Conservation (phyloP, 345 rosid genomes). For the Syzygium oleosum region DNA sequence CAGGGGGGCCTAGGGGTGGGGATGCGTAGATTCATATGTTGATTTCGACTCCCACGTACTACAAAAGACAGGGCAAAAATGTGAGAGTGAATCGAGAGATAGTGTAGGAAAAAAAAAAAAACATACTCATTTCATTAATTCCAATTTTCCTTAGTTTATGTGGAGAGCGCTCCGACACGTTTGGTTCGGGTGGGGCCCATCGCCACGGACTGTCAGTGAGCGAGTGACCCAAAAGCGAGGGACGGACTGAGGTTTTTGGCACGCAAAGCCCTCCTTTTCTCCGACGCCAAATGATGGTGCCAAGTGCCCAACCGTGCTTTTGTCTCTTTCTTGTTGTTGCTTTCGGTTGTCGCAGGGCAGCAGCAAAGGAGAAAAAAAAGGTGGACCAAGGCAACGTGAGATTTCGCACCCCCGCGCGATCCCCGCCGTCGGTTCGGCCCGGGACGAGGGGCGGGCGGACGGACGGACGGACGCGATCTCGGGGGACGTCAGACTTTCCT, state of each 20-base stretch:
- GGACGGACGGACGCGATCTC: not conserved
- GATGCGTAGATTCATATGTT: too few species aligned
- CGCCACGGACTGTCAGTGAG: not conserved
- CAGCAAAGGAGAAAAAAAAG: not conserved
- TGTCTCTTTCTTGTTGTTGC: not conserved
- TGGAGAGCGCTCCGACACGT: not conserved
- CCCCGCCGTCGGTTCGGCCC: not conserved
- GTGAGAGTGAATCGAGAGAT: too few species aligned
- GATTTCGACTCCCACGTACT: too few species aligned
- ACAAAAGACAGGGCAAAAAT: too few species aligned
- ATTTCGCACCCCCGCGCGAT: not conserved
- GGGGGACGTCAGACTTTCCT: not conserved
- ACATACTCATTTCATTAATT: too few species aligned
- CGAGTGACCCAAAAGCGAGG: not conserved
- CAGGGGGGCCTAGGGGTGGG: fast-evolving
- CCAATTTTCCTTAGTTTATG: too few species aligned
- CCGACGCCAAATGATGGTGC: not conserved
- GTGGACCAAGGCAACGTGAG: not conserved
- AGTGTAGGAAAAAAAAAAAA: too few species aligned
- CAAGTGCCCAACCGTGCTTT: not conserved
- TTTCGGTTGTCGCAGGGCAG: not conserved
- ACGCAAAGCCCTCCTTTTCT: not conserved
- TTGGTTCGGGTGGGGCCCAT: not conserved
- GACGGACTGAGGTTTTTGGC: not conserved
- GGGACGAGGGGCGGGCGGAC: not conserved